These are phyloP conservation scores for Aspergillus amoenus DNA, from an alignment of 2,329 filamentous ascomycete species.

Conservation along the genomic window DNA sequence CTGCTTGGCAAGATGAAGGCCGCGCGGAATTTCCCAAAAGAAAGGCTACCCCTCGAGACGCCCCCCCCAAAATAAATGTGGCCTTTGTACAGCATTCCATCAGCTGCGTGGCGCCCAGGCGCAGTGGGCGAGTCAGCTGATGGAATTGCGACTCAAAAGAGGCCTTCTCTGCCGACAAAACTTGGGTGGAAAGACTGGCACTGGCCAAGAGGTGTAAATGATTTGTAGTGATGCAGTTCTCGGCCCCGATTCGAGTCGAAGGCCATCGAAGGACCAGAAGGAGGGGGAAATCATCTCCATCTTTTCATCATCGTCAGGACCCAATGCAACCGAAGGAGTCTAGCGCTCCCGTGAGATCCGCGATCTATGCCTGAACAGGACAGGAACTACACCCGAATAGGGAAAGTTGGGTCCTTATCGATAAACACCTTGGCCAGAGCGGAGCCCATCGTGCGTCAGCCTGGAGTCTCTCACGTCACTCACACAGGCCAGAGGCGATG, in stretches of 20 bases:
- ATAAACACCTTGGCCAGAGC: constrained; percentile 16
- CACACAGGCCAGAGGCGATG: constrained; percentile 5
- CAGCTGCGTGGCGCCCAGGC: constrained; percentile 1
- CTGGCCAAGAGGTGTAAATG: not conserved
- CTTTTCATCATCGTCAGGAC: constrained; percentile 16
- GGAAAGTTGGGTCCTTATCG: constrained; percentile 17
- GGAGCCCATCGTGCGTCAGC: constrained; percentile 30
- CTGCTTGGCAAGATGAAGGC: not conserved
- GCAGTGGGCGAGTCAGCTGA: constrained; percentile 7
- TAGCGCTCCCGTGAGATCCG: constrained; percentile 16
- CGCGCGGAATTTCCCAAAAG: too few relatives aligned
- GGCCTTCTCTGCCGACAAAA: not conserved
- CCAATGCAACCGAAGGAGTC: constrained; percentile 21
- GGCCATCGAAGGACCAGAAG: not conserved
- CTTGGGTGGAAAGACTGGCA: not conserved
- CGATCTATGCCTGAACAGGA: constrained; percentile 11
- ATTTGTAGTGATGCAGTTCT: not conserved
- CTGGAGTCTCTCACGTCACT: constrained; percentile 24
- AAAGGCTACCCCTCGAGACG: not conserved
- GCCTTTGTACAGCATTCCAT: not conserved
- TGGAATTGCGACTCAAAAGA: too few relatives aligned
- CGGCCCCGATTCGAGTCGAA: not conserved
- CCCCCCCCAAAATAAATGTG: not conserved
- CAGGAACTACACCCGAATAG: constrained; percentile 6
- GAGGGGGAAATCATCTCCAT: not conserved